Evolutionary conservation across 2,329 filamentous ascomycete species (phyloP), one percentile per base, ranked within the genome.

Genomic region (Fusarium longipes): DNA sequence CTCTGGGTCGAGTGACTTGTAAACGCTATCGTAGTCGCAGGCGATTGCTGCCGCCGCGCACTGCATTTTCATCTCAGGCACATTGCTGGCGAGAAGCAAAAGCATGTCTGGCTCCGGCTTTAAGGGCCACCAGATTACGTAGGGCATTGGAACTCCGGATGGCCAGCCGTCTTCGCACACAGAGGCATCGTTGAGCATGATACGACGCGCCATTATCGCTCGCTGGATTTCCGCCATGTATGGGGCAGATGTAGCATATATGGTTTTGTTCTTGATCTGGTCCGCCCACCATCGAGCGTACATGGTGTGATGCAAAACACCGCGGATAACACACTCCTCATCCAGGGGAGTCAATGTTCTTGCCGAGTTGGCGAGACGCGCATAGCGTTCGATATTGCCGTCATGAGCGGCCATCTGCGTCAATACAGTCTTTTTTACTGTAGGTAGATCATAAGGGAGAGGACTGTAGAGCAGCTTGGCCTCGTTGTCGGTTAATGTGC

Each of bases 361-460:
- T 42, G 3, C 44, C 1, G 10, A 33, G 14, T 22, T n/a, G 4
- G n/a, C 14, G 1, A 63, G 42, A 2, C 24, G 25, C 9, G 48
- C 42, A 33, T 24, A 63, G 12, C 55, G 55, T 1, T 63, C 55
- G 3, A 63, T 35, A 3, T 39, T 63, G 15, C 59, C 59, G 3
- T 63, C 59, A 8, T 59, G 11, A 14, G 59, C 59, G 2, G 59
- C 59, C 59, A 63, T 63, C 7, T 58, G 55, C 7, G n/a, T 44
- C 7, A 59, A 29, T 1, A 59, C 30, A 3, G 42, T 54, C 27
- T 49, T 63, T 1, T 59, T 63, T 1, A 63, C 48, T 0, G 59
- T 63, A 7, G 43, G 55, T 7, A 63, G 22, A 29, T 63, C 54
- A 3, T 24, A 5, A 25, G 55, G 55, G 0, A 63, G 14, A 33